phyloP scores from a whole-genome alignment of 768 basidiomycete species.

The Tylopilus subfusipes region DNA sequence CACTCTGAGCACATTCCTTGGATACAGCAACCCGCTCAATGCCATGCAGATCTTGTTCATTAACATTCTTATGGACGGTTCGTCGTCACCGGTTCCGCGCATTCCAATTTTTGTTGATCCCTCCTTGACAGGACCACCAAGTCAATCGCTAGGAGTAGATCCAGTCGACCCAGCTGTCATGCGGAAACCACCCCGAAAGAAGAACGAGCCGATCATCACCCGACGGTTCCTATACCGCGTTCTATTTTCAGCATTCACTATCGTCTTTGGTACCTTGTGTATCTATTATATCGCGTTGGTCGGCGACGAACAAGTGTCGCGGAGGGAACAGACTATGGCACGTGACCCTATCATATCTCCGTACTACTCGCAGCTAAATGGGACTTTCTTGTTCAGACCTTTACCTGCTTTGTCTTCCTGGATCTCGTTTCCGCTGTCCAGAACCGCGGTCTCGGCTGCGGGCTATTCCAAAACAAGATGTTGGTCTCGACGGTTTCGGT shows the following conservation, averaged over 20 bases:
- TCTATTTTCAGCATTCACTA: conserved; percentile 89
- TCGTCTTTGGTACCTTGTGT: conserved; percentile 84
- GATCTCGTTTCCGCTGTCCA: conserved; percentile 94
- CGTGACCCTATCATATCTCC: conserved; percentile 24
- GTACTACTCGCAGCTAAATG: background rate
- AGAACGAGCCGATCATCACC: conserved; percentile 87
- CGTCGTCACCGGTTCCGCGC: conserved; percentile 14
- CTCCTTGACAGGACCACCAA: conserved; percentile 69
- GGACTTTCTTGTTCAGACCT: conserved; percentile 51
- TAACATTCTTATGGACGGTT: conserved; percentile 98
- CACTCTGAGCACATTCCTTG: conserved; percentile 88
- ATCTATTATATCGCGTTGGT: conserved; percentile 75
- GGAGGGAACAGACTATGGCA: conserved; percentile 95
- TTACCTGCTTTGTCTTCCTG: conserved; percentile 95
- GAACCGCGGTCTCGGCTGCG: conserved; percentile 87
- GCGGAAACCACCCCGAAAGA: conserved; percentile 88
- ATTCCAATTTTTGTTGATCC: background rate
- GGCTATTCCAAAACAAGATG: conserved; percentile 83
- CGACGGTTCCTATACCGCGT: conserved; percentile 71
- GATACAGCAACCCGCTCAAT: conserved; percentile 88
- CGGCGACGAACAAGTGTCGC: conserved; percentile 77
- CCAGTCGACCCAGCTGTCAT: conserved; percentile 93
- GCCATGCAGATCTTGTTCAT: conserved; percentile 99
- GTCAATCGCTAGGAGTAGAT: conserved; percentile 94
- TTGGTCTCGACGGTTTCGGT: conserved; percentile 82